Percentiles rank a stretch among this genome's conserved stretches.
phyloP scores from a whole-genome alignment of 371 early-diverging fungal species.

The Umbelopsis sp. region DNA sequence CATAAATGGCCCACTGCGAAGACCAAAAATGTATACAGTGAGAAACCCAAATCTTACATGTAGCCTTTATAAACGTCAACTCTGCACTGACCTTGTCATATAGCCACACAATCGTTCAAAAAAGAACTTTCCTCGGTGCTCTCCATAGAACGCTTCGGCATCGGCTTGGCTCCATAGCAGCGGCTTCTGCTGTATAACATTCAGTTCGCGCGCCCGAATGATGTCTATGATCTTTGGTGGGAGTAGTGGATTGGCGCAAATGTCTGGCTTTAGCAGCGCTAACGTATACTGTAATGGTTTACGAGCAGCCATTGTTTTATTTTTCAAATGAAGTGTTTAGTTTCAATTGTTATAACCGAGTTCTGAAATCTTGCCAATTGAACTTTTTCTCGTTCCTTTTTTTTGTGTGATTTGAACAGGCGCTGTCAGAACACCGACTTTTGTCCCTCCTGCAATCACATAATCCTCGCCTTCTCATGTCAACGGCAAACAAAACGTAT shows the following conservation, averaged over 20 bases:
- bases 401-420: not conserved
- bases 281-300: constrained; percentile 58
- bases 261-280: constrained; percentile 79
- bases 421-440: not conserved
- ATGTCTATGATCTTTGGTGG: constrained; percentile 41
- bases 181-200: constrained; percentile 45
- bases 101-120: constrained; percentile 71
- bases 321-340: not conserved
- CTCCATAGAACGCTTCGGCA: constrained; percentile 68
- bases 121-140: constrained; percentile 69
- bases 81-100: constrained; percentile 61
- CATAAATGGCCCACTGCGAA: constrained; percentile 60
- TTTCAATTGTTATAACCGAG: not conserved
- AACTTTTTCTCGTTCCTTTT: not conserved
- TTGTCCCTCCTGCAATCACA: too few relatives aligned
- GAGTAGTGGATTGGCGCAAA: constrained; percentile 65
- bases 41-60: not conserved
- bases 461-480: not conserved
- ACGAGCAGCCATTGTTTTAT: not conserved
- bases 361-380: not conserved
- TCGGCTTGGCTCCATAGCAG: constrained; percentile 66
- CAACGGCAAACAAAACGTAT: not conserved
- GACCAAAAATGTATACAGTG: not conserved
- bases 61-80: not conserved
- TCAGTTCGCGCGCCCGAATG: constrained; percentile 48